Evolutionary conservation across 2,329 filamentous ascomycete genomes (phyloP), one percentile per base, ranked within the genome.

Genomic region (Hymenoscyphus fraxineus): DNA sequence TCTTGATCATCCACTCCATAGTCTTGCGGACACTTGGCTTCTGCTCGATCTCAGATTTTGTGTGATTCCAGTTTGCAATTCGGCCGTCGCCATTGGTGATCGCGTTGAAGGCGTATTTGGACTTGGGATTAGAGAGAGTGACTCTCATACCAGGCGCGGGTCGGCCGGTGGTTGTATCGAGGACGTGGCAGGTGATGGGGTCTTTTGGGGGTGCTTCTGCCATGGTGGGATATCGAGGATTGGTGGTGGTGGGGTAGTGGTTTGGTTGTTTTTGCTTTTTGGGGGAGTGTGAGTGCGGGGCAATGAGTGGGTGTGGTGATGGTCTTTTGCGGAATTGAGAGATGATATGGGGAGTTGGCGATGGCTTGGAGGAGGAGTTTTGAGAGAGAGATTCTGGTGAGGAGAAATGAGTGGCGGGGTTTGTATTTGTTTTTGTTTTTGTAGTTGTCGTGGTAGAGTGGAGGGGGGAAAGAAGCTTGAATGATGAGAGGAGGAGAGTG

Each of bases 181-280:
- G 90, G 77, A 93, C 85, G 81, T 95, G 91, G 81, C 91, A 94
- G 76, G 91, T 94, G 73, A 95, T 94, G 74, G 85, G 86, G 74
- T 87, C 85, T 64, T 64, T 40, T 22, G 41, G 39, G 13, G 63
- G 55, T 9, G 55, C 31, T 19, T 57, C 31, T 57, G 27, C 55
- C 55, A 57, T 57, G 5, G 13, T 57, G 31, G 3, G 55, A 31
- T 57, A 38, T n/a, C 38, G 6, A 7, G 13, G 55, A 12, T 32
- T 57, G 55, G 55, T 6, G 12, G 3, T 56, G 9, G 12, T 31
- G 16, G 32, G 27, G 31, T 16, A 15, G 32, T 22, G 55, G 35
- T 13, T 9, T 2, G 1, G 4, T 56, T 56, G 51, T 31, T 22
- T 16, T 41, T 59, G 35, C 19, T 39, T 27, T 59, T 35, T 35